Evolutionary conservation across 148 eudicot species (phyloP), one percentile per base, ranked within the genome.

Genomic region (Heliosperma pusillum): DNA sequence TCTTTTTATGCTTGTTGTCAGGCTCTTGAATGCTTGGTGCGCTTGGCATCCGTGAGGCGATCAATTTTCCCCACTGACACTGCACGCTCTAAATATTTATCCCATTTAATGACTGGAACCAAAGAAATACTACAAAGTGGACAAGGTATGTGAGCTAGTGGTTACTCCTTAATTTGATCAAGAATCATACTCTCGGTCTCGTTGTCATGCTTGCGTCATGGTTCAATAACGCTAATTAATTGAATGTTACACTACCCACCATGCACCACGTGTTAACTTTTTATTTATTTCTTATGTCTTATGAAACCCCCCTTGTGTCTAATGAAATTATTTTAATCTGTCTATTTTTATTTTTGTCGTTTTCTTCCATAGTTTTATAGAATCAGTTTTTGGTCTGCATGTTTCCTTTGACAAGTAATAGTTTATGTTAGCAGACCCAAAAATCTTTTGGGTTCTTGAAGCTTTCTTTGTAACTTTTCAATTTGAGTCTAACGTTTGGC

Each of bases 21-120:
- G 97, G 89, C 97, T 77, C 82, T 92, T 80, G 97, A 92, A 80
- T 92, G 97, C 85, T 83, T 92, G 79, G 94, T 90, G 44, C 88
- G 97, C 44, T 77, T 92, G 85, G 97, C 90, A 80, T 92, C 97
- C 17, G 91, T 90, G 30, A 86, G 97, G 80, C 89, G 97, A 61
- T 89, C 97, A 45, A 78, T 92, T 64, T 92, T 92, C 69, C 80
- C 89, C 73, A 87, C 88, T 68, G 97, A 92, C 52, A 74, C 69
- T 58, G 79, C 80, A 45, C 92, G 97, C 10, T 85, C 91, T 61
- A 88, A 88, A 74, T 92, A 85, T 80, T 85, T 92, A 81, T 86
- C 90, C 71, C 94, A 89, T 81, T 74, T 92, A 77, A 89, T 92
- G 91, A 77, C 91, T 55, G 97, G 97, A 82, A 92, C 92, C 8